These are phyloP conservation scores for Phytopythium ostracodes DNA, from an alignment of 352 stramenopile genomes.

Conservation along the genomic window DNA sequence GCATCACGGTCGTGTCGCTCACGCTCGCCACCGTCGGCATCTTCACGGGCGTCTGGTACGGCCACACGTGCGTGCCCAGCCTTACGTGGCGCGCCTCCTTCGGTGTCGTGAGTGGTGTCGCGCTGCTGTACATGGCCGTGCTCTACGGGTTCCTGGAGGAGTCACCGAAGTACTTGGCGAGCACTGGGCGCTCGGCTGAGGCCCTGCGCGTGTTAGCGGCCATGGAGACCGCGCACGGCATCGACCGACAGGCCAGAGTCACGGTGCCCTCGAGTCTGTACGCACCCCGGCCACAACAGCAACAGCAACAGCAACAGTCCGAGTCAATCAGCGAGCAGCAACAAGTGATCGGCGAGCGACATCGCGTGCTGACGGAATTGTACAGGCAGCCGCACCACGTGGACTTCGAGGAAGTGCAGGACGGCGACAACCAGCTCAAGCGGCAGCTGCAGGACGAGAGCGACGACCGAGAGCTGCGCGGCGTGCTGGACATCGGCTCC, in stretches of 20 bases:
- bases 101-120: slow-evolving; percentile 24
- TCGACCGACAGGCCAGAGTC: slow-evolving; percentile 43
- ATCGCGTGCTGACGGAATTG: slow-evolving; percentile 17
- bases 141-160: slow-evolving; percentile 37
- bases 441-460: slow-evolving; percentile 1
- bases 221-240: slow-evolving; percentile 60
- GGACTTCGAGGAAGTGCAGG: slow-evolving; percentile 1
- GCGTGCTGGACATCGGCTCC: background rate
- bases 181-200: slow-evolving; percentile 51
- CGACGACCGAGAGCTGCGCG: slow-evolving; percentile 3
- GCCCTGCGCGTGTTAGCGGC: slow-evolving; percentile 43
- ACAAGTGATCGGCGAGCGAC: background rate
- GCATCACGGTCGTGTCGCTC: slow-evolving; percentile 47
- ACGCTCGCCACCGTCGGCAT: slow-evolving; percentile 37
- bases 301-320: slow-evolving; percentile 5
- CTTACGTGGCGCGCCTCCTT: slow-evolving; percentile 24
- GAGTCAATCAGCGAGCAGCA: slow-evolving; percentile 8
- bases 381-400: slow-evolving; percentile 5
- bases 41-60: slow-evolving; percentile 33
- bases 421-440: background rate
- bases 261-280: slow-evolving; percentile 60
- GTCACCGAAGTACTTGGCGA: slow-evolving; percentile 68
- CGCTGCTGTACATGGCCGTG: slow-evolving; percentile 18
- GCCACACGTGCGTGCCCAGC: slow-evolving; percentile 14
- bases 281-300: slow-evolving; percentile 35